Conservation (phyloP, 306 rosid genomes). For the Gleditsia sinensis region DNA sequence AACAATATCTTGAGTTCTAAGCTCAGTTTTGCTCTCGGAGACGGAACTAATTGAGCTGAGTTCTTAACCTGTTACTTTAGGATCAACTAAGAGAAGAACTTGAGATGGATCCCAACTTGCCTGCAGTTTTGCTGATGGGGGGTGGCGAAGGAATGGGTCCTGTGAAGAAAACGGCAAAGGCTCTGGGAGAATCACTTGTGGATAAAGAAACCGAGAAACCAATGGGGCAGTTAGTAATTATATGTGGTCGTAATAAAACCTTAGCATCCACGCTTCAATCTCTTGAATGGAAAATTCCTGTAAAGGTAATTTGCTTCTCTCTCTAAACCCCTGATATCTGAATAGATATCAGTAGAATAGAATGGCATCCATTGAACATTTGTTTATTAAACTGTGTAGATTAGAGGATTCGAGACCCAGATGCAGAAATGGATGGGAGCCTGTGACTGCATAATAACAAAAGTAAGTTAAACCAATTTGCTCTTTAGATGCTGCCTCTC, state of each 20-base stretch:
- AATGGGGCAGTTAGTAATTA: slow-evolving; percentile 76
- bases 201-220: slow-evolving; percentile 67
- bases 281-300: slow-evolving; percentile 82
- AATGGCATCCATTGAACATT: slow-evolving; percentile 10
- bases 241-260: slow-evolving; percentile 84
- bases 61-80: slow-evolving; percentile 38
- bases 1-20: too few relatives aligned
- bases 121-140: slow-evolving; percentile 95
- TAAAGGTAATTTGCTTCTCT: slow-evolving; percentile 57
- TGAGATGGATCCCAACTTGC: slow-evolving; percentile 77
- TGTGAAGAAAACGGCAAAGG: slow-evolving; percentile 91
- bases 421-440: slow-evolving; percentile 99
- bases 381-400: slow-evolving; percentile 46
- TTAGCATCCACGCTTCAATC: slow-evolving; percentile 65
- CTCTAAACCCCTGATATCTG: slow-evolving; percentile 9
- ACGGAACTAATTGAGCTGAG: slow-evolving; percentile 4
- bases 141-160: slow-evolving; percentile 99
- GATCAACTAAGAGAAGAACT: slow-evolving; percentile 85
- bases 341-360: slow-evolving; percentile 6
- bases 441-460: slow-evolving; percentile 96
- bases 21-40: not conserved
- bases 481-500: slow-evolving; percentile 1
- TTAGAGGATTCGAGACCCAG: slow-evolving; percentile 86
- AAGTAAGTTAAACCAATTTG: slow-evolving; percentile 53
- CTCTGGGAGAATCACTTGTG: slow-evolving; percentile 75